Percentiles rank a stretch among this genome's conserved stretches.
Evolutionary conservation across 1,139 yeast genomes (phyloP).

Genomic region (Blastobotrys aristatus): DNA sequence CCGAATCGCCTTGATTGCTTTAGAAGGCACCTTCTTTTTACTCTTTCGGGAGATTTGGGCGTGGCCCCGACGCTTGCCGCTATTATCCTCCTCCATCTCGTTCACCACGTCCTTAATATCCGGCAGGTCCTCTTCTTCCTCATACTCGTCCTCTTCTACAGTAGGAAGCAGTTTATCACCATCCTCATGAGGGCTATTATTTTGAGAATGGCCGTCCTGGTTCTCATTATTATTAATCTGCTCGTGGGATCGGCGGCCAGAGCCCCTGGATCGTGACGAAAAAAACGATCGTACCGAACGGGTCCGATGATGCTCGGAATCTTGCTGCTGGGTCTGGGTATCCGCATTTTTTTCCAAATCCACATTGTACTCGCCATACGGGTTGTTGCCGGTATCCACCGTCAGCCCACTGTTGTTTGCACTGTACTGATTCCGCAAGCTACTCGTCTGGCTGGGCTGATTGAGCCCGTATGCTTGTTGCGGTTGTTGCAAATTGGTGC

Average conservation of each 20-base stretch:
- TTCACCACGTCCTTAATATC: constrained; percentile 31
- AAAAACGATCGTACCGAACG: constrained; percentile 18
- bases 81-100: constrained; percentile 21
- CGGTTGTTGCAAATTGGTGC: background rate
- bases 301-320: background rate
- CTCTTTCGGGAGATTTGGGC: constrained; percentile 21
- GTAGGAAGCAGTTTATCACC: constrained; percentile 11
- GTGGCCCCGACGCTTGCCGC: constrained; percentile 15
- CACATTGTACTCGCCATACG: constrained; percentile 1
- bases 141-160: constrained; percentile 22
- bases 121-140: constrained; percentile 25
- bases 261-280: constrained; percentile 13
- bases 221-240: constrained; percentile 4
- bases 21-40: constrained; percentile 16
- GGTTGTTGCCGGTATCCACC: background rate
- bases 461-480: constrained; percentile 5
- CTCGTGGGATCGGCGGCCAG: constrained; percentile 12
- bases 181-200: constrained; percentile 11
- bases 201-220: background rate
- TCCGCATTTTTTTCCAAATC: constrained; percentile 7
- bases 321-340: constrained; percentile 1
- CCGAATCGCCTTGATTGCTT: constrained; percentile 24
- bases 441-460: background rate
- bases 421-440: background rate
- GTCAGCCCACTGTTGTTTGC: background rate